phyloP scores from a whole-genome alignment of 78 protist genomes.

The Parvularia atlantis region DNA sequence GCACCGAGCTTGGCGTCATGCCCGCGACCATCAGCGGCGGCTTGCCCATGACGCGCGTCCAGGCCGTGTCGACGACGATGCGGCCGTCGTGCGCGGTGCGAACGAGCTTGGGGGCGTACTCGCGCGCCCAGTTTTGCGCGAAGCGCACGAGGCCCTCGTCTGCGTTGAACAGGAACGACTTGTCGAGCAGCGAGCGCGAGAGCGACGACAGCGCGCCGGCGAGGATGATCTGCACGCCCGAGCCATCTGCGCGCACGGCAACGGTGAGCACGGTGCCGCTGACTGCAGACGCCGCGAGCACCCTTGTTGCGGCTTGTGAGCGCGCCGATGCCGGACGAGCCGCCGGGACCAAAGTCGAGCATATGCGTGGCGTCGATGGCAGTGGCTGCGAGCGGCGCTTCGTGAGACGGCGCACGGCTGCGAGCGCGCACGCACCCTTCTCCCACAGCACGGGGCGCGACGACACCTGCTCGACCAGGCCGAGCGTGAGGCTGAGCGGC shows the following conservation, averaged over 20 bases:
- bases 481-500: no score
- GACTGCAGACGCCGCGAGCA: no score
- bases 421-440: no score
- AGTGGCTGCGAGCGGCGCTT: background rate
- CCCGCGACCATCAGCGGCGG: conserved; percentile 48
- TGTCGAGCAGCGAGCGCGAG: background rate
- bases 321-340: conserved; percentile 16
- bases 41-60: conserved; percentile 10
- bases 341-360: conserved; percentile 54
- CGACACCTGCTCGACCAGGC: no score
- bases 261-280: no score
- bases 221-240: conserved; percentile 5
- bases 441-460: background rate
- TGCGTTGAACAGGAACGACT: background rate
- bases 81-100: background rate
- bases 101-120: conserved; percentile 31
- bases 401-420: no score
- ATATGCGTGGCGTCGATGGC: conserved; percentile 32
- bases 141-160: background rate
- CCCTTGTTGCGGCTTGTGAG: conserved; percentile 22
- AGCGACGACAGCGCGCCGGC: background rate
- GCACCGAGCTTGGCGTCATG: conserved; percentile 47
- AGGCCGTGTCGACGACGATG: conserved; percentile 10
- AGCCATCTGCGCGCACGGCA: no score
- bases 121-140: conserved; percentile 22